Conservation (phyloP, 2,329 filamentous ascomycete species). For the Penicillium carneum region DNA sequence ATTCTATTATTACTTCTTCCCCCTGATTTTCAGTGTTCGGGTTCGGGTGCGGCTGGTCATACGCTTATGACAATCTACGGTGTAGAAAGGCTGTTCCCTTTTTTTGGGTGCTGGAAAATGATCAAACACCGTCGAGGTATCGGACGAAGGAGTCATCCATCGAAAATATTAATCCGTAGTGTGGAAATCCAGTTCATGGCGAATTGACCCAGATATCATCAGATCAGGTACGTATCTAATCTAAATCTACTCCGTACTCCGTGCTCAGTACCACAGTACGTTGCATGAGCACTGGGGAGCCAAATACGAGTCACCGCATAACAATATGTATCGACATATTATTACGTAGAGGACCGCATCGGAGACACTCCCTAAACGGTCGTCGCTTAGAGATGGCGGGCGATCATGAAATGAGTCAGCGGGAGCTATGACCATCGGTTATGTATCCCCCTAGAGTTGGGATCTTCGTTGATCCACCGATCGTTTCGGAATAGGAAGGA, state of each 20-base stretch:
- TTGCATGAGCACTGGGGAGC: neutral
- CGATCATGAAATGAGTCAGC: constrained; percentile 22
- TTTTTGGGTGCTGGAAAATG: constrained; percentile 1
- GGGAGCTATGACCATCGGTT: constrained; percentile 43
- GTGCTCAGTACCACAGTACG: neutral
- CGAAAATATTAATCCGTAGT: neutral
- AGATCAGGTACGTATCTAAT: constrained; percentile 11
- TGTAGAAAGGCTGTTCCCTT: neutral
- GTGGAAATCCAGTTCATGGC: neutral
- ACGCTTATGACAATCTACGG: constrained; percentile 3
- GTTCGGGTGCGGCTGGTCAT: neutral
- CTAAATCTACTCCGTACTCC: constrained; percentile 12
- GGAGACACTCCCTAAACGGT: constrained; percentile 32
- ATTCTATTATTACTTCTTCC: constrained; percentile 12
- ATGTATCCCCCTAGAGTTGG: constrained; percentile 22
- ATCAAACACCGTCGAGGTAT: neutral
- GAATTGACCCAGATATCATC: neutral
- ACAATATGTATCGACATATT: neutral
- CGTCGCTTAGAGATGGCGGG: constrained; percentile 19
- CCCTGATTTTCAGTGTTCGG: constrained; percentile 14
- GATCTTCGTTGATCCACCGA: constrained; percentile 26
- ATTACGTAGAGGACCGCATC: constrained; percentile 20
- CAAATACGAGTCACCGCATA: constrained; percentile 13
- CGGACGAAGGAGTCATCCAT: neutral
- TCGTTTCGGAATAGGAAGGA: constrained; percentile 35